These are phyloP conservation scores for Aureobasidium sp. DNA, from an alignment of 2,329 filamentous ascomycete species.

Conservation along the genomic window DNA sequence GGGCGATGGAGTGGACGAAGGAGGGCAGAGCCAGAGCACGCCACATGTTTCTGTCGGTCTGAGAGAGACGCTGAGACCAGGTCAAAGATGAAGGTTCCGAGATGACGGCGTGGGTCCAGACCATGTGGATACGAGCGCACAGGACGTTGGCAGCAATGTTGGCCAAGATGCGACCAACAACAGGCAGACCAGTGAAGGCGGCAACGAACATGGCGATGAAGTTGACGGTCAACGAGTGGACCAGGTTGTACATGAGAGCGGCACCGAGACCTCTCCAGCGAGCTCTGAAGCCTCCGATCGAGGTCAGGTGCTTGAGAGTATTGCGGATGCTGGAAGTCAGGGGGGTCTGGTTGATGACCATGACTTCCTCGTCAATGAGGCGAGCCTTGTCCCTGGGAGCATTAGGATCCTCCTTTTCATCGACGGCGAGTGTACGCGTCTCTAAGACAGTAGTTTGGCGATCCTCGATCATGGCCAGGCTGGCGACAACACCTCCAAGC, in stretches of 20 bases:
- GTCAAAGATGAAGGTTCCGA: constrained; percentile 53
- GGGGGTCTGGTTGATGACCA: constrained; percentile 46
- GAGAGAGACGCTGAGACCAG: constrained; percentile 64
- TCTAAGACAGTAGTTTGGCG: constrained; percentile 44
- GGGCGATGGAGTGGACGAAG: constrained; percentile 53
- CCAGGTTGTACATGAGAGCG: constrained; percentile 29
- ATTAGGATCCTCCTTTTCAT: constrained; percentile 46
- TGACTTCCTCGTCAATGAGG: constrained; percentile 33
- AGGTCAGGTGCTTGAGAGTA: constrained; percentile 54
- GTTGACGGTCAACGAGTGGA: constrained; percentile 26
- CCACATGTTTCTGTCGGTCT: constrained; percentile 18
- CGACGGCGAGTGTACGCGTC: constrained; percentile 38
- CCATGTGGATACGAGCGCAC: constrained; percentile 62
- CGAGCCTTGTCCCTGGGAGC: constrained; percentile 39
- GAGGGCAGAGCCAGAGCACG: constrained; percentile 17
- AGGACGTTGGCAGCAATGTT: constrained; percentile 53
- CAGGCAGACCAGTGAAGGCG: constrained; percentile 37
- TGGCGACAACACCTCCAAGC: constrained; percentile 52
- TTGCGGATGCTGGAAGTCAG: constrained; percentile 55
- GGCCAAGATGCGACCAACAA: constrained; percentile 33
- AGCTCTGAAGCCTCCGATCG: constrained; percentile 29
- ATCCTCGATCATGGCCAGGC: constrained; percentile 59
- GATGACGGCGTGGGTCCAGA: constrained; percentile 84
- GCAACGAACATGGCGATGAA: constrained; percentile 39
- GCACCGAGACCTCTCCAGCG: constrained; percentile 31